These are phyloP conservation scores for Tubosaeta brunneosetosa DNA, from an alignment of 768 basidiomycete genomes.

Conservation along the genomic window DNA sequence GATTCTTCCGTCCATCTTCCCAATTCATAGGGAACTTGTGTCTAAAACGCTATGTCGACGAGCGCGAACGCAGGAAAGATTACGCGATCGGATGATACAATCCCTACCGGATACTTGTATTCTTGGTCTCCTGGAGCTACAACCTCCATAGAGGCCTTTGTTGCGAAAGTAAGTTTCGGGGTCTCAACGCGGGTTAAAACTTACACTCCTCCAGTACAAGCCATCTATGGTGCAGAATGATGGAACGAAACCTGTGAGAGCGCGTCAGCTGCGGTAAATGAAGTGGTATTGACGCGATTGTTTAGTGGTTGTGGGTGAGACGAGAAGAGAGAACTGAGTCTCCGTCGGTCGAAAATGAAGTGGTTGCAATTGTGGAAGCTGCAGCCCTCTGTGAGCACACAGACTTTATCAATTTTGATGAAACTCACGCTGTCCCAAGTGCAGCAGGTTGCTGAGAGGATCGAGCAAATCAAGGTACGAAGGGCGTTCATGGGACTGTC, in stretches of 20 bases:
- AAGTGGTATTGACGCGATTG: not conserved
- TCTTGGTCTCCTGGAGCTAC: constrained; percentile 44
- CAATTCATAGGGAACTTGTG: not conserved
- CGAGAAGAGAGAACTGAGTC: constrained; percentile 8
- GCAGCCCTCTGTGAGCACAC: constrained; percentile 36
- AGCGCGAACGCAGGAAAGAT: not conserved
- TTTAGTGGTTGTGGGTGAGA: constrained; percentile 66
- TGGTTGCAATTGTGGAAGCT: constrained; percentile 44
- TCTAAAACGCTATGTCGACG: constrained; percentile 8
- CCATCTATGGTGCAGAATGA: constrained; percentile 79
- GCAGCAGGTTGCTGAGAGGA: constrained; percentile 48
- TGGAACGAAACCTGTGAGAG: constrained; percentile 64
- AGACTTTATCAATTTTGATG: not conserved
- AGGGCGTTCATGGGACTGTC: not conserved
- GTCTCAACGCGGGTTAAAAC: not conserved
- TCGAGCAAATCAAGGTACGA: constrained; percentile 58
- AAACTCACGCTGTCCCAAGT: constrained; percentile 36
- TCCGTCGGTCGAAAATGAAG: constrained; percentile 8
- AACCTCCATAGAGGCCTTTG: constrained; percentile 46
- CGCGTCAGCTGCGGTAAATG: not conserved
- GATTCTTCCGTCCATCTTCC: not conserved
- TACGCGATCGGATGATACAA: constrained; percentile 35
- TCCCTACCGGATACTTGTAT: constrained; percentile 45
- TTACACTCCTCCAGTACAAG: constrained; percentile 45
- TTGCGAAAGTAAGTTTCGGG: constrained; percentile 42